phyloP scores from a whole-genome alignment of 768 basidiomycete genomes.

The Agrocybe chaxingu region DNA sequence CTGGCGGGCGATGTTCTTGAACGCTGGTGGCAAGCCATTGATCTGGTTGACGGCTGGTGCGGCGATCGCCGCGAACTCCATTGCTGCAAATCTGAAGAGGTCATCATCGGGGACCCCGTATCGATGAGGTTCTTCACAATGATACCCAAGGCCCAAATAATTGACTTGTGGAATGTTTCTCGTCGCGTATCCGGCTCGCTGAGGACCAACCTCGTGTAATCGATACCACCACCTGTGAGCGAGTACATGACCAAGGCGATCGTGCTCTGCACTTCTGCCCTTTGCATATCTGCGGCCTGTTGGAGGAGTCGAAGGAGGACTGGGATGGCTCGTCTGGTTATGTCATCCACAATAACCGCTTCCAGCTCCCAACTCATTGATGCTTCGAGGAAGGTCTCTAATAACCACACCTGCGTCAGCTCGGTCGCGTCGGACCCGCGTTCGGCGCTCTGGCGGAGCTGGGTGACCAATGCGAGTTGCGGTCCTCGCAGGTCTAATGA shows the following conservation, averaged over 20 bases:
- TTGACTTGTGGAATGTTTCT: conserved; percentile 26
- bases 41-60: conserved; percentile 26
- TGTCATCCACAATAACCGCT: conserved; percentile 30
- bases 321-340: conserved; percentile 29
- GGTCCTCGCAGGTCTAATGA: conserved; percentile 30
- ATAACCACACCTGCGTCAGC: conserved; percentile 31
- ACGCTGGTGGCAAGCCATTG: conserved; percentile 23
- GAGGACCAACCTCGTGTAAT: conserved; percentile 16
- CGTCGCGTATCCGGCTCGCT: conserved; percentile 26
- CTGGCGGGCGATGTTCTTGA: conserved; percentile 24
- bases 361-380: conserved; percentile 36
- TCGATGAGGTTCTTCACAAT: conserved; percentile 24
- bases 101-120: conserved; percentile 27
- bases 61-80: conserved; percentile 31
- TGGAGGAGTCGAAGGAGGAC: conserved; percentile 31
- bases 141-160: conserved; percentile 30
- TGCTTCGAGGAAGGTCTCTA: conserved; percentile 37
- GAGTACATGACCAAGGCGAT: conserved; percentile 29
- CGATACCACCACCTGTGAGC: conserved; percentile 24
- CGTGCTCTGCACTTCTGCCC: conserved; percentile 26
- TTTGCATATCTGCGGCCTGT: conserved; percentile 22
- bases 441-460: conserved; percentile 27
- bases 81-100: conserved; percentile 27
- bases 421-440: conserved; percentile 28
- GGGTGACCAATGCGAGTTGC: conserved; percentile 32